Conservation (phyloP, 2,329 filamentous ascomycete genomes). For the Pseudocercospora musae region DNA sequence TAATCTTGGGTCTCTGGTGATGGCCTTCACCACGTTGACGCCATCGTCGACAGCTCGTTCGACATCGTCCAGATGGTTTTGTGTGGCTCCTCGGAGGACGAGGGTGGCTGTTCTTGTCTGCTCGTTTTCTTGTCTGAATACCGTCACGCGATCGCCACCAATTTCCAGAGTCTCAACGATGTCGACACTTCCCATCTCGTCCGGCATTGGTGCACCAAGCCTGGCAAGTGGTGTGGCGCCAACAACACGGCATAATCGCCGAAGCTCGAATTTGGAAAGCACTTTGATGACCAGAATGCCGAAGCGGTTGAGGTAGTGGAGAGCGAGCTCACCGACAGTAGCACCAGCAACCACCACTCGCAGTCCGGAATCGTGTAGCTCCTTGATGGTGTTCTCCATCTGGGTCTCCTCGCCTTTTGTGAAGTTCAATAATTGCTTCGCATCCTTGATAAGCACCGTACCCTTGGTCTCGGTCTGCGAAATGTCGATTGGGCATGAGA, state of each 20-base stretch:
- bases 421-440: slow-evolving; percentile 98
- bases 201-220: slow-evolving; percentile 97
- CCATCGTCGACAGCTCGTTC: slow-evolving; percentile 97
- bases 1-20: slow-evolving; percentile 86
- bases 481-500: slow-evolving; percentile 91
- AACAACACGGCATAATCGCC: slow-evolving; percentile 90
- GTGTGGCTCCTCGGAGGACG: slow-evolving; percentile 89
- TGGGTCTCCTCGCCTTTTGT: slow-evolving; percentile 94
- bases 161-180: slow-evolving; percentile 97
- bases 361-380: slow-evolving; percentile 88
- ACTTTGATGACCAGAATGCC: slow-evolving; percentile 96
- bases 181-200: slow-evolving; percentile 95
- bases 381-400: slow-evolving; percentile 87
- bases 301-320: slow-evolving; percentile 97
- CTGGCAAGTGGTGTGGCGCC: slow-evolving; percentile 94
- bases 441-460: slow-evolving; percentile 92
- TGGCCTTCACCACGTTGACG: slow-evolving; percentile 97
- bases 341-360: slow-evolving; percentile 89
- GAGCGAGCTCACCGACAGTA: slow-evolving; percentile 89
- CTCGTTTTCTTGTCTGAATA: slow-evolving; percentile 95
- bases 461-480: slow-evolving; percentile 99
- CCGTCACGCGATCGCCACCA: slow-evolving; percentile 94
- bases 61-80: slow-evolving; percentile 96
- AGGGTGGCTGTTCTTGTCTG: slow-evolving; percentile 89
- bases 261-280: slow-evolving; percentile 95